These are phyloP conservation scores for Spongispora temasekensis DNA, from an alignment of 1,284 basidiomycete genomes.

Conservation along the genomic window DNA sequence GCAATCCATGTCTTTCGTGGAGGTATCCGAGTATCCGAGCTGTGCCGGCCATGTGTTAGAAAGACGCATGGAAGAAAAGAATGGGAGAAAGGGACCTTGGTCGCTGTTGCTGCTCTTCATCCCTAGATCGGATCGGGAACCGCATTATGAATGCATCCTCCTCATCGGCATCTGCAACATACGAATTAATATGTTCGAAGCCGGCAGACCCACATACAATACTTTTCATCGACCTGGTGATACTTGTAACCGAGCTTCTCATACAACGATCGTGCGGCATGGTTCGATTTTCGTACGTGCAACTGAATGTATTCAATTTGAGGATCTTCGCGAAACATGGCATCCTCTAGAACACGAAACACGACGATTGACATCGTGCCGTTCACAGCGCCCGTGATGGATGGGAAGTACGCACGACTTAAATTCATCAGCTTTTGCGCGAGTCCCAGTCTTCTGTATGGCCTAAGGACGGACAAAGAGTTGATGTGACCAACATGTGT, in stretches of 20 bases:
- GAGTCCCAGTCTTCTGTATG: constrained; percentile 82
- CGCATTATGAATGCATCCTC: constrained; percentile 87
- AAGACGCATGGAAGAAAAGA: not conserved
- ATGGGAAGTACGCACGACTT: constrained; percentile 59
- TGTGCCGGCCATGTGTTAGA: constrained; percentile 6
- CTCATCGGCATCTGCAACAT: constrained; percentile 68
- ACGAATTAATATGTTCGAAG: not conserved
- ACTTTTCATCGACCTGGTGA: constrained; percentile 74
- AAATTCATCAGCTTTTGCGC: constrained; percentile 89
- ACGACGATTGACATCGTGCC: constrained; percentile 5
- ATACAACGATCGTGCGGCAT: constrained; percentile 82
- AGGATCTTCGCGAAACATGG: constrained; percentile 79
- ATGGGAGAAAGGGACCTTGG: constrained; percentile 13
- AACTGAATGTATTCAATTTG: constrained; percentile 77
- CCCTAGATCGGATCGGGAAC: constrained; percentile 44
- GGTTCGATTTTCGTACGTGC: constrained; percentile 87
- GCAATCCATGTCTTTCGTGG: constrained; percentile 18
- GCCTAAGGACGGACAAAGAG: constrained; percentile 86
- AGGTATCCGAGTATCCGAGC: constrained; percentile 3
- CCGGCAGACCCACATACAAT: constrained; percentile 61
- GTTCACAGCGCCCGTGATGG: constrained; percentile 4
- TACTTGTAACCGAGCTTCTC: constrained; percentile 84
- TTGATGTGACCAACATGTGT: constrained; percentile 74
- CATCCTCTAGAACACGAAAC: constrained; percentile 64
- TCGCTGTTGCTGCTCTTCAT: constrained; percentile 14